Base-by-base conservation (phyloP, 2,329 filamentous ascomycete species). In the Aureobasidium uvarum region DNA sequence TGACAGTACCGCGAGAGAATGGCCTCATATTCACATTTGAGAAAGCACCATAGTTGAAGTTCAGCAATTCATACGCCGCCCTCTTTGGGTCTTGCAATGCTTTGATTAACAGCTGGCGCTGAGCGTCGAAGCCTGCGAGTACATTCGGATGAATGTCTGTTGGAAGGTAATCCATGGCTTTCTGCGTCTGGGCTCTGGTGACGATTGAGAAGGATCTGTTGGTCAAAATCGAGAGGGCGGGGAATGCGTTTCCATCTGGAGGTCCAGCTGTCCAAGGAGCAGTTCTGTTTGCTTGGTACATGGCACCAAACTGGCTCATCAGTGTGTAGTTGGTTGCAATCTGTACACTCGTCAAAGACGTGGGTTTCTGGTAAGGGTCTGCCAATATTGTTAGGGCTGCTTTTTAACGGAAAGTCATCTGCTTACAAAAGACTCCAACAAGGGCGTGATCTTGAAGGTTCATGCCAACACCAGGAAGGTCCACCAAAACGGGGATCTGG, bases 391-490 rank as follows among this genome's bases (percentile, higher is more conserved):
- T 64, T 20, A 63, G 51, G n/a, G 20, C 13, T 25, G 31, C 39
- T 41, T 28, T 7, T 1, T 3, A 13, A 46, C 14, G 1, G 5
- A 31, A 25, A n/a, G 20, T n/a, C 1, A 16, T 23, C 18, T n/a
- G 20, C 64, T 50, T 25, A 68, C 67, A 68, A 13, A 46, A 66
- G n/a, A 66, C 46, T 14, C 67, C 66, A n/a, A 68, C 45, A 5
- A 66, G 69, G 18, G 68, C 67, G 48, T 87, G 86, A 70, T 90
- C 86, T 66, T 86, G 79, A 0, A 90, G 77, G 73, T 89, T 86
- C 67, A 81, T 82, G 1, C 87, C 87, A 2, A 90, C 86, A 41
- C 87, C 85, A 1, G 83, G 81, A 0, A 86, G 83, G 67, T 88
- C 80, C 5, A 82, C 77, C 18, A 86, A 69, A 1, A 84, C 74